Evolutionary conservation across 495 filamentous ascomycete species (phyloP), one percentile per base, ranked within the genome.

Genomic region (Aspergillus incahuasiensis): DNA sequence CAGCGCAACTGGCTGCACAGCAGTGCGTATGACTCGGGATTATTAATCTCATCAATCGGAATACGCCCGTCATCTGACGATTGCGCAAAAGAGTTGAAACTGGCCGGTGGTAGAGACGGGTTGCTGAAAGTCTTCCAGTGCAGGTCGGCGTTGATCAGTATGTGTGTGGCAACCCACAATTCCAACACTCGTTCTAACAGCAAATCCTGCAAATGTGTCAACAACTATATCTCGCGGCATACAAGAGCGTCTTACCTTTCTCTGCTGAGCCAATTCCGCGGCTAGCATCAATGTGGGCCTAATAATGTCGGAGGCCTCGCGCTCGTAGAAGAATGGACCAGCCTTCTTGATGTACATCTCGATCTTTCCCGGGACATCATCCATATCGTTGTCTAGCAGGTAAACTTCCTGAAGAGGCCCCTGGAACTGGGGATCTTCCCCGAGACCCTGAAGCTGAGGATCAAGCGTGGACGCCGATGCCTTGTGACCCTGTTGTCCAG

Each of bases 81-180:
- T 59, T 72, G 68, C 15, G 69, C 68, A 34, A 73, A 60, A 11
- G 69, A 64, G 52, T 71, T 73, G 52, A 71, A 63, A n/a, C 74
- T 69, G 12, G 70, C 68, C 5, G 77, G 74, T 2, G 74, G 68
- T 19, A 76, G 64, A 8, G 71, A 74, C 16, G 75, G 71, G 63
- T 80, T 80, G 60, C 70, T 75, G 58, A 71, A 81, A 22, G 88
- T 80, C 28, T 79, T 81, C 87, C 87, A 91, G 35, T 77, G 74
- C 16, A 85, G 67, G 39, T 86, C 83, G n/a, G 76, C 74, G 54
- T 88, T 86, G 18, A 81, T 77, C 45, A 92, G 76, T 24, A 92
- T 82, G 58, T 88, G 84, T 1, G 88, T 90, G 6, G 83, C 78
- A 20, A 84, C 80, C 88, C 88, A 95, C 3, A 95, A 75, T 63